phyloP scores from a whole-genome alignment of 495 filamentous ascomycete species.

The Aspergillus affinis region DNA sequence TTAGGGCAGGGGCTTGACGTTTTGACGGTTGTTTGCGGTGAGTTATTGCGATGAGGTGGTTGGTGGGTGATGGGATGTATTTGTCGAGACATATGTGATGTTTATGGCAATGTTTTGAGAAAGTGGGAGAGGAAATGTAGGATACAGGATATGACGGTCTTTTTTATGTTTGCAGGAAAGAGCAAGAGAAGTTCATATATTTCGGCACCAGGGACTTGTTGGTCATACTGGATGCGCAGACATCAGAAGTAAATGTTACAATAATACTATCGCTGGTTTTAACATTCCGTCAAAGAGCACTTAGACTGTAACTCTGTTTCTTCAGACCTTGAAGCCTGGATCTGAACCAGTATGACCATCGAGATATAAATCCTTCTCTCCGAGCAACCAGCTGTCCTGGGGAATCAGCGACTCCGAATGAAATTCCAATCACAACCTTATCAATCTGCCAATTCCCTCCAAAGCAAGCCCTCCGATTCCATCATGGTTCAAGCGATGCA shows the following conservation, averaged over 20 bases:
- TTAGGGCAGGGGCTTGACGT: not conserved
- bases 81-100: not conserved
- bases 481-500: not conserved
- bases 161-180: not conserved
- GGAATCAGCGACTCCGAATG: not conserved
- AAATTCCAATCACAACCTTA: not conserved
- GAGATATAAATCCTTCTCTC: no score
- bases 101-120: not conserved
- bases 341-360: not conserved
- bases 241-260: conserved; percentile 5
- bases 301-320: not conserved
- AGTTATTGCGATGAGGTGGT: no score
- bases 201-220: conserved; percentile 8
- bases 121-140: not conserved
- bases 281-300: no score
- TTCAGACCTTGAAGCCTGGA: not conserved
- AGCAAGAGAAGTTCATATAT: not conserved
- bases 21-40: not conserved
- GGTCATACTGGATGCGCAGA: conserved; percentile 17
- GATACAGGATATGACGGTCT: not conserved
- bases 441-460: not conserved
- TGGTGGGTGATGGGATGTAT: not conserved
- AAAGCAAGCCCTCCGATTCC: not conserved
- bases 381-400: no score
- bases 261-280: not conserved